Evolutionary conservation across 306 rosid species (phyloP).

Genomic region (Lathyrus sativus): DNA sequence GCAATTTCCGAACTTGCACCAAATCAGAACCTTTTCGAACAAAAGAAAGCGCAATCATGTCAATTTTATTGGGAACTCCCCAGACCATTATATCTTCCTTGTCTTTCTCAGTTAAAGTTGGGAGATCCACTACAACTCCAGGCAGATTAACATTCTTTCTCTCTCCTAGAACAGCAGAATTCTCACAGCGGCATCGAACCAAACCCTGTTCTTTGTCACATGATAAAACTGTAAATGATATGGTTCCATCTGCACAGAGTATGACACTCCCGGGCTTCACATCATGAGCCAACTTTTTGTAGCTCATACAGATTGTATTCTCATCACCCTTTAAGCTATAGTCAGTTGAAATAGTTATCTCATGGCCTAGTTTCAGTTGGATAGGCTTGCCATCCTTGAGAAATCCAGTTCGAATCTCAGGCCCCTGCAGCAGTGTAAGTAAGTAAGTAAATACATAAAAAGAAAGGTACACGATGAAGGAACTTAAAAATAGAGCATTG

Average conservation of each 20-base stretch:
- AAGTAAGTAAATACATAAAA: slow-evolving; percentile 1
- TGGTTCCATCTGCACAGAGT: slow-evolving; percentile 94
- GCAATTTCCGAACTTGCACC: slow-evolving; percentile 76
- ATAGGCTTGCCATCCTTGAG: slow-evolving; percentile 80
- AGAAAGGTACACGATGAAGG: background rate
- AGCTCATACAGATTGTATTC: slow-evolving; percentile 84
- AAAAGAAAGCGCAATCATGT: slow-evolving; percentile 95
- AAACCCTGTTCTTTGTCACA: slow-evolving; percentile 68
- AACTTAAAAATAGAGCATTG: background rate
- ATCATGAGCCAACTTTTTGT: slow-evolving; percentile 88
- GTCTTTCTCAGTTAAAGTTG: slow-evolving; percentile 91
- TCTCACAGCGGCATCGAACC: slow-evolving; percentile 87
- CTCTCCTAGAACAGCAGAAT: slow-evolving; percentile 90
- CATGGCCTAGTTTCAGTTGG: slow-evolving; percentile 75
- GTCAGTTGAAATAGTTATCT: slow-evolving; percentile 85
- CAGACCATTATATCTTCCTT: slow-evolving; percentile 82
- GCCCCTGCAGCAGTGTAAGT: slow-evolving; percentile 58
- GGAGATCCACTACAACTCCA: slow-evolving; percentile 91
- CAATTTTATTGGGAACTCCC: slow-evolving; percentile 91
- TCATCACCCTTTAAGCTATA: slow-evolving; percentile 47
- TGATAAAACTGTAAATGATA: slow-evolving; percentile 72
- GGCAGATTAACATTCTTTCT: slow-evolving; percentile 97
- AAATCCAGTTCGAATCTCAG: slow-evolving; percentile 98
- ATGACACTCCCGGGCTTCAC: slow-evolving; percentile 87
- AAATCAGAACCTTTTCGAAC: slow-evolving; percentile 96